Base-by-base conservation (phyloP, 169 alveolate genomes). In the Condylostoma magnum region DNA sequence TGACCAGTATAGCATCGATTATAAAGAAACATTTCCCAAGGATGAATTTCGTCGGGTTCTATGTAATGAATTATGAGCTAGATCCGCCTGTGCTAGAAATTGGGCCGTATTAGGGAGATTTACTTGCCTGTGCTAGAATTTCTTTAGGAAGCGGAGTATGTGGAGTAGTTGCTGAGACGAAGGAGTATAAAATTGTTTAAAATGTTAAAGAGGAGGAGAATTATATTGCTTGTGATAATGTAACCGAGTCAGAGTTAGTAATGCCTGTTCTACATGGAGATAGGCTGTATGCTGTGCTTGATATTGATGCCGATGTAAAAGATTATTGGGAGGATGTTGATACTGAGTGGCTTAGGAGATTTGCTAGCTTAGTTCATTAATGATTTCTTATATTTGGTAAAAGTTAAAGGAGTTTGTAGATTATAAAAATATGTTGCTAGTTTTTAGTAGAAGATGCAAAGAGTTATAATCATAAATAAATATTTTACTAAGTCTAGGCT, bases 51-150 rank as follows among this genome's bases (percentile, higher is more conserved):
- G 75, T 57, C 0, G 81, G 81, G 33, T 73, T 73, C 50, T 73
- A 73, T 38, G 18, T 73, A 25, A 54, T 56, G 30, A 44, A 20
- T n/a, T 46, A 36, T 38, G 76, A 0, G 12, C 41, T n/a, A 18
- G 18, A 34, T 20, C 10, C 37, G 8, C n/a, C 27, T 34, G 56
- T 27, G 34, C 58, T 73, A 25, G 60, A 58, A n/a, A 28, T 73
- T 22, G 81, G 81, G 4, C 81, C 81, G 3, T 73, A 58, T 27
- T 75, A 73, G 63, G 81, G 81, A 18, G 36, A 44, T 46, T 37
- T 60, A 10, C 37, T 60, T n/a, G 81, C 81, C 30, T 73, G 81
- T 58, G 72, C 81, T 41, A 57, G 57, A 50, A 73, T 73, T 48
- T 41, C 47, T 27, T 34, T 60, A 27, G 76, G 76, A 57, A 60